Evolutionary conservation across 495 filamentous ascomycete species (phyloP), one percentile per base, ranked within the genome.

Genomic region (Penicillium flavigenum): DNA sequence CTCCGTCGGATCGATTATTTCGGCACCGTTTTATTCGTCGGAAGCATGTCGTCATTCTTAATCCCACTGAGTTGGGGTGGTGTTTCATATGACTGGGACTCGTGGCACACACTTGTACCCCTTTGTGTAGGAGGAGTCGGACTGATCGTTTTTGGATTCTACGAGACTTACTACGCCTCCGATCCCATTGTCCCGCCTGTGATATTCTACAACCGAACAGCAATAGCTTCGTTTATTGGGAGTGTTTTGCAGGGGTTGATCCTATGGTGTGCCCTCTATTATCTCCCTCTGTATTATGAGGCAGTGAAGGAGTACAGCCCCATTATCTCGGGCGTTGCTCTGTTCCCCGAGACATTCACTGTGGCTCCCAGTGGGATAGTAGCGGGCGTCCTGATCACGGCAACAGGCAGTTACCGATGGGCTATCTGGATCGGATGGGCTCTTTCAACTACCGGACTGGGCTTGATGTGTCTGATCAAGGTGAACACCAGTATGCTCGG

Each of bases 1-100:
- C 66, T 85, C 5, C 60, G 64, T 17, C 69, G 67, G 19, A 79
- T 87, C 22, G 87, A 90, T 61, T 88, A 85, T 78, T 32, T 82
- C 31, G 86, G 87, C 0, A 73, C 75, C 7, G 53, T 81, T 0
- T 24, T 88, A 2, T 88, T 89, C 63, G 74, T 79, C 12, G 76
- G 72, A 73, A 72, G 71, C 47, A 46, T 64, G 7, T 76, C 80
- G 1, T 72, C 74, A 3, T 79, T 83, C 54, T 56, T 81, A 27
- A 75, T 83, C 31, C 77, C 77, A 0, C 60, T 83, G 7, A 75
- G 77, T 4, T 81, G 80, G 80, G 80, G 80, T 41, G 80, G 79
- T 32, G 64, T 78, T 2, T 67, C 76, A 26, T 83, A 79, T 49
- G 43, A 69, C 3, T 83, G 81, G 81, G 46, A 58, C 36, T 74